phyloP scores from a whole-genome alignment of 1,284 basidiomycete species.

The Trichosporon asahii region DNA sequence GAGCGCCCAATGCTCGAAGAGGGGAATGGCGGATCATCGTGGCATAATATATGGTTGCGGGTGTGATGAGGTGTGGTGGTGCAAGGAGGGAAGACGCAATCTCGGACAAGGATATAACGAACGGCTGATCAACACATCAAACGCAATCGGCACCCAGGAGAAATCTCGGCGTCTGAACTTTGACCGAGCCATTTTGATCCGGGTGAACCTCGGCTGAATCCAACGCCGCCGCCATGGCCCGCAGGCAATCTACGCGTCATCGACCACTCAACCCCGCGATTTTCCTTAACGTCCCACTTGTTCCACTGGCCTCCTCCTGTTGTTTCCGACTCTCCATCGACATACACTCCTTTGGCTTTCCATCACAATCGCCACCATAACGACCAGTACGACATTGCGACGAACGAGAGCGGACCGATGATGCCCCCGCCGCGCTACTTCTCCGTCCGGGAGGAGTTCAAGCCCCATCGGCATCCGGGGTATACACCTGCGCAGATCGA shows the following conservation, averaged over 20 bases:
- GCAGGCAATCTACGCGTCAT: constrained; percentile 8
- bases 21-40: background rate
- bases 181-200: background rate
- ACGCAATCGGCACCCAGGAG: background rate
- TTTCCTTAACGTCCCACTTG: constrained; percentile 1
- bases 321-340: background rate
- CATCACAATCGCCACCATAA: background rate
- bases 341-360: background rate
- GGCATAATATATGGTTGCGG: background rate
- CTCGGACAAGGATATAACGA: background rate
- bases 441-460: background rate
- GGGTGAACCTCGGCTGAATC: background rate
- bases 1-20: background rate
- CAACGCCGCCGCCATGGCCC: background rate
- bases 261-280: background rate
- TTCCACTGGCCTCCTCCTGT: background rate
- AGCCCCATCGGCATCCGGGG: constrained; percentile 24
- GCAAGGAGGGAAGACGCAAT: background rate
- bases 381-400: background rate
- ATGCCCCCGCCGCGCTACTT: constrained; percentile 9
- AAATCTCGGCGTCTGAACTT: constrained; percentile 4
- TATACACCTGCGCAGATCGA: constrained; percentile 16
- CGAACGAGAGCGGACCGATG: background rate
- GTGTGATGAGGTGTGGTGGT: background rate
- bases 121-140: constrained; percentile 9